Percentiles rank a stretch among this genome's conserved stretches.
phyloP scores from a whole-genome alignment of 192 early-diverging fungal species.

The Coemansia furcata region DNA sequence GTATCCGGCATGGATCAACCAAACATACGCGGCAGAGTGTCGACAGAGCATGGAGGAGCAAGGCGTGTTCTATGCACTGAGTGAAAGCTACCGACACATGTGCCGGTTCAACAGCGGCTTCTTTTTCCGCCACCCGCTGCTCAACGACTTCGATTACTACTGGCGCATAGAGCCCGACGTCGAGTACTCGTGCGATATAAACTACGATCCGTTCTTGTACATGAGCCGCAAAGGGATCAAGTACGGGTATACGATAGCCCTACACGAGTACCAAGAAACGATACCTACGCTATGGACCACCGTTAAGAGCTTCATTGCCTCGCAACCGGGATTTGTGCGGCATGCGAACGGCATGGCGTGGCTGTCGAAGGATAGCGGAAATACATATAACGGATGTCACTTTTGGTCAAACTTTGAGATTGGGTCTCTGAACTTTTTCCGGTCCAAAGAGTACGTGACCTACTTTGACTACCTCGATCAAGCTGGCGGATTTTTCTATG shows the following conservation, averaged over 20 bases:
- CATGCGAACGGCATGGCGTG: slow-evolving; percentile 50
- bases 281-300: slow-evolving; percentile 64
- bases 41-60: slow-evolving; percentile 56
- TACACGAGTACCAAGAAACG: slow-evolving; percentile 58
- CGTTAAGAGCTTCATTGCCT: slow-evolving; percentile 50
- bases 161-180: slow-evolving; percentile 76
- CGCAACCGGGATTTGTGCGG: slow-evolving; percentile 43
- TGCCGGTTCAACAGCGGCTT: slow-evolving; percentile 66
- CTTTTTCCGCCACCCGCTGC: slow-evolving; percentile 63
- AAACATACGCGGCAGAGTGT: slow-evolving; percentile 53
- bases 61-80: slow-evolving; percentile 62
- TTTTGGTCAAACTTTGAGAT: slow-evolving; percentile 84
- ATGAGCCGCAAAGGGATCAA: slow-evolving; percentile 66
- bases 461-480: slow-evolving; percentile 63
- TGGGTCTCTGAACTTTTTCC: slow-evolving; percentile 56
- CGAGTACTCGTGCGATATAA: slow-evolving; percentile 67
- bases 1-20: slow-evolving; percentile 76
- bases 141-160: slow-evolving; percentile 62
- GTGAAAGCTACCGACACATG: slow-evolving; percentile 71
- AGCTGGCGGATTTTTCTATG: slow-evolving; percentile 65
- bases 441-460: slow-evolving; percentile 52
- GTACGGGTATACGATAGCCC: slow-evolving; percentile 69
- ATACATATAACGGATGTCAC: slow-evolving; percentile 66
- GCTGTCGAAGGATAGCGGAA: slow-evolving; percentile 56
- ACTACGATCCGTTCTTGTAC: slow-evolving; percentile 68